These are phyloP conservation scores for Neofusicoccum umdonicola DNA, from an alignment of 2,329 filamentous ascomycete genomes.

Conservation along the genomic window DNA sequence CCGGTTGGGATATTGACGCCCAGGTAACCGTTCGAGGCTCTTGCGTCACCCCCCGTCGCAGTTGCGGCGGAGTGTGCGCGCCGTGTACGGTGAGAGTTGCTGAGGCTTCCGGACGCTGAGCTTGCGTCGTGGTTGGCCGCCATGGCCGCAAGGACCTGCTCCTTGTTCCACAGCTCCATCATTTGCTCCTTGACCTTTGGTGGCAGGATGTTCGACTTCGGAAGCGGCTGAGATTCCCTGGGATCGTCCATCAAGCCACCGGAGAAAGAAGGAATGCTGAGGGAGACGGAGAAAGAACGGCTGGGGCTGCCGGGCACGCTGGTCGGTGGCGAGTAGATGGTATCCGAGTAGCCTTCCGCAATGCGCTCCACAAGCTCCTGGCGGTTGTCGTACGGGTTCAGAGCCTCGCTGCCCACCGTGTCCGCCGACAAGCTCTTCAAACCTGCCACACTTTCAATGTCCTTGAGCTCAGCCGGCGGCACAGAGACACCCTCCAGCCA, in stretches of 20 bases:
- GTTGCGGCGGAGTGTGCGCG: conserved; percentile 18
- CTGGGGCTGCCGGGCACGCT: conserved; percentile 71
- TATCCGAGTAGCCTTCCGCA: conserved; percentile 66
- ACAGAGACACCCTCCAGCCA: conserved; percentile 76
- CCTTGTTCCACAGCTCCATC: conserved; percentile 75
- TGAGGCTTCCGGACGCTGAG: conserved; percentile 64
- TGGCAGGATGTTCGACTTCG: conserved; percentile 51
- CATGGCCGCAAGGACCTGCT: conserved; percentile 66
- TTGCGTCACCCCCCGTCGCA: neutral
- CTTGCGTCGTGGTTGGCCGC: conserved; percentile 66
- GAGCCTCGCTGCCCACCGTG: conserved; percentile 27
- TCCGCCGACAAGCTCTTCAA: conserved; percentile 34
- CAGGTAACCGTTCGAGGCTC: conserved; percentile 40
- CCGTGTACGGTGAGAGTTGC: neutral
- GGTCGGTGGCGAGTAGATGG: conserved; percentile 60
- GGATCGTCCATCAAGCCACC: conserved; percentile 1
- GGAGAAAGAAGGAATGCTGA: conserved; percentile 27
- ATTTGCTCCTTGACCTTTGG: conserved; percentile 69
- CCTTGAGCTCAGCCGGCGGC: conserved; percentile 64
- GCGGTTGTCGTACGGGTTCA: conserved; percentile 75
- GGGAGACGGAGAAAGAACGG: conserved; percentile 61
- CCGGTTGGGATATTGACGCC: conserved; percentile 48
- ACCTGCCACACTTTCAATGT: conserved; percentile 42
- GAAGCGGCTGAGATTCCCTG: neutral
- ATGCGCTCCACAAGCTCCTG: conserved; percentile 71